A percentile compares a stretch with the other conserved stretches of the same genome.
These are phyloP conservation scores for Ceratobasidium sp. DNA, from an alignment of 1,284 basidiomycete species.

Conservation along the genomic window DNA sequence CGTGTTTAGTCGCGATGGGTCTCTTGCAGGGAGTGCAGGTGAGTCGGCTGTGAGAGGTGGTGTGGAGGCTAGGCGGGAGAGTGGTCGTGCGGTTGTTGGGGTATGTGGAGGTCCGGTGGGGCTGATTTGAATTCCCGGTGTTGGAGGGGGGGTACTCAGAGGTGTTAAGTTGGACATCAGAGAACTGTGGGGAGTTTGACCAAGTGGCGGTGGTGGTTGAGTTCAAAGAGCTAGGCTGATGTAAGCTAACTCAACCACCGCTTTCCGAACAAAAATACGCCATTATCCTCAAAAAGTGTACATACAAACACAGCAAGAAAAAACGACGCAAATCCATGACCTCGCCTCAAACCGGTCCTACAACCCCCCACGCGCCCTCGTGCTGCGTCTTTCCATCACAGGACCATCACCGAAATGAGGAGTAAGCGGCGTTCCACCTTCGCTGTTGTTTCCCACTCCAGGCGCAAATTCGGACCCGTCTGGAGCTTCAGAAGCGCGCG, in stretches of 20 bases:
- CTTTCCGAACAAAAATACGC: neutral
- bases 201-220: conserved; percentile 32
- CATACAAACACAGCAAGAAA: neutral
- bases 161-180: conserved; percentile 27
- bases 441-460: conserved; percentile 28
- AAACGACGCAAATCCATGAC: too few species aligned
- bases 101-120: conserved; percentile 1
- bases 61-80: conserved; percentile 34
- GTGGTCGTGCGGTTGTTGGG: conserved; percentile 29
- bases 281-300: neutral
- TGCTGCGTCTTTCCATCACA: conserved; percentile 23
- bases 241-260: neutral
- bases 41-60: conserved; percentile 40
- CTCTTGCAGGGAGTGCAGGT: neutral
- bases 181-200: neutral
- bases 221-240: neutral
- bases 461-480: conserved; percentile 16
- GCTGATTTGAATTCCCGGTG: conserved; percentile 12
- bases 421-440: conserved; percentile 32
- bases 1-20: conserved; percentile 17
- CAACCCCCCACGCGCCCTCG: conserved; percentile 29
- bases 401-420: conserved; percentile 33
- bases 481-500: conserved; percentile 1
- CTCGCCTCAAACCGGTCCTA: neutral
- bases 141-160: conserved; percentile 27